A percentile compares a stretch with the other conserved stretches of the same genome.
These are phyloP conservation scores for Venturia carpophila DNA, from an alignment of 2,329 filamentous ascomycete species.

Conservation along the genomic window DNA sequence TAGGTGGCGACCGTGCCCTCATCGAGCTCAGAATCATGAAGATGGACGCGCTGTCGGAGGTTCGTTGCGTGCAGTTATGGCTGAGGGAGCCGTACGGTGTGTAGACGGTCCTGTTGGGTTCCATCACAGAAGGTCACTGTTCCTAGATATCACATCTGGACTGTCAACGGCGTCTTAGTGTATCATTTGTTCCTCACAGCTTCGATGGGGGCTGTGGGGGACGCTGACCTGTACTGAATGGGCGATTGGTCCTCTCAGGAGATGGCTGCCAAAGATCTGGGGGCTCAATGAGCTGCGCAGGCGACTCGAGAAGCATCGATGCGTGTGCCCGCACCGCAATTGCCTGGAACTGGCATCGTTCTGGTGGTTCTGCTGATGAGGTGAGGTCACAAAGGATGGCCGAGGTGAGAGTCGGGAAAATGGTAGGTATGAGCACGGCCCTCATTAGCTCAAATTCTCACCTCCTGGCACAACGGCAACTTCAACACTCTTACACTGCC, in stretches of 20 bases:
- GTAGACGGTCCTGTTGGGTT: background rate
- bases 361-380: background rate
- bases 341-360: background rate
- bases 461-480: background rate
- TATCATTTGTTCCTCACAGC: slow-evolving; percentile 1
- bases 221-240: slow-evolving; percentile 3
- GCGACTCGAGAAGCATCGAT: background rate
- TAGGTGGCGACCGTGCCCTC: background rate
- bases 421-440: background rate
- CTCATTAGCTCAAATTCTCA: background rate
- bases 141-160: background rate
- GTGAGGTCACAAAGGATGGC: background rate
- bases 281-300: background rate
- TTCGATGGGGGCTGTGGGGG: background rate
- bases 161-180: slow-evolving; percentile 7
- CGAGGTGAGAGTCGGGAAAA: background rate
- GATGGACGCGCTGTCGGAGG: background rate
- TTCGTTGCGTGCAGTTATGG: background rate
- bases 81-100: background rate
- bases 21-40: background rate
- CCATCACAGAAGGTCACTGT: background rate
- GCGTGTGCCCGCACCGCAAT: too few relatives aligned
- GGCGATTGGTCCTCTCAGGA: background rate
- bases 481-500: background rate
- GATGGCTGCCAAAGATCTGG: background rate